Percentiles rank a stretch among this genome's conserved stretches.
These are phyloP conservation scores for Royoungia palumana DNA, from an alignment of 768 basidiomycete species.

Conservation along the genomic window DNA sequence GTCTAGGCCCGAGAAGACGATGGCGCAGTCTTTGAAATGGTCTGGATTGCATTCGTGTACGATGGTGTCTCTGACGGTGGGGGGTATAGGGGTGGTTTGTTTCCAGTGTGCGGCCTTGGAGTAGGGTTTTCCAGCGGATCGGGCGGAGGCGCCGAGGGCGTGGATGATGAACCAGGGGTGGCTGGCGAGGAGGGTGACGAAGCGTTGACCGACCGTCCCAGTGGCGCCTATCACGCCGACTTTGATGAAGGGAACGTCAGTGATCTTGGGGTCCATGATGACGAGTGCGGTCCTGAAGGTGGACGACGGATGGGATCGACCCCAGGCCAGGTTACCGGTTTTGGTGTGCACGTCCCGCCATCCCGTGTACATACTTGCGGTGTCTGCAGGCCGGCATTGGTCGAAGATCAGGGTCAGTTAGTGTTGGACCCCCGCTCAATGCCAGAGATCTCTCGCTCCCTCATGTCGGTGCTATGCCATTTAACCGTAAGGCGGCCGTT, in stretches of 20 bases:
- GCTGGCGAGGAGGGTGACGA: slow-evolving; percentile 78
- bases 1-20: slow-evolving; percentile 96
- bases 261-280: slow-evolving; percentile 22
- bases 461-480: background rate
- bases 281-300: too few relatives aligned
- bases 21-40: slow-evolving; percentile 73
- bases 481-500: background rate
- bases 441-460: too few relatives aligned
- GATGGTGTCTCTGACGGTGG: slow-evolving; percentile 47
- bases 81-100: slow-evolving; percentile 73
- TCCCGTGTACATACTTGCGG: too few relatives aligned
- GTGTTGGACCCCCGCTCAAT: too few relatives aligned
- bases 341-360: background rate
- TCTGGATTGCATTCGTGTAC: slow-evolving; percentile 77
- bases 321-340: too few relatives aligned
- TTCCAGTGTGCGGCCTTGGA: slow-evolving; percentile 80
- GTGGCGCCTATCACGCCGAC: slow-evolving; percentile 88
- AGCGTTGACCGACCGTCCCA: slow-evolving; percentile 94
- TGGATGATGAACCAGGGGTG: slow-evolving; percentile 92
- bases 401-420: too few relatives aligned
- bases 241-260: slow-evolving; percentile 29
- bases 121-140: slow-evolving; percentile 87
- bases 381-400: too few relatives aligned
- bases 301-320: too few relatives aligned
- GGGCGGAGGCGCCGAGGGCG: slow-evolving; percentile 81